Evolutionary conservation across 805 yeast species (phyloP).

Genomic region (Cyberlindnera nakhonratchasimensis): DNA sequence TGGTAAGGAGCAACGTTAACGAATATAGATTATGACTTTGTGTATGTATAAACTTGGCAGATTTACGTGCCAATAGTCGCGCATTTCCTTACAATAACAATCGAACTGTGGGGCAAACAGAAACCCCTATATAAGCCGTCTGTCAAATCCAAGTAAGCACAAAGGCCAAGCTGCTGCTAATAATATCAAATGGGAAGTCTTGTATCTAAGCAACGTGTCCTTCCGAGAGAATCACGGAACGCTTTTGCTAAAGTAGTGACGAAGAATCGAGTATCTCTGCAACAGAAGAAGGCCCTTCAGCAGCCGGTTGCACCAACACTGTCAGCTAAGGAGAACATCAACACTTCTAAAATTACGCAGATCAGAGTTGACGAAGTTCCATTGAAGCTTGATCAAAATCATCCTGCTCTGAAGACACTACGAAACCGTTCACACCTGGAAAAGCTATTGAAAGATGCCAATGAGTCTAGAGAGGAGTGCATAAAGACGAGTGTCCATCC

Average conservation of each 20-base stretch:
- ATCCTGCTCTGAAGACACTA: constrained; percentile 20
- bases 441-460: constrained; percentile 7
- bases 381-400: constrained; percentile 17
- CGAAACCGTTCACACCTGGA: constrained; percentile 18
- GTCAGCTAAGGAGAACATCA: constrained; percentile 3
- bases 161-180: constrained; percentile 1
- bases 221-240: constrained; percentile 5
- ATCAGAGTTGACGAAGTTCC: constrained; percentile 20
- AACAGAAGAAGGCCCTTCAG: constrained; percentile 12
- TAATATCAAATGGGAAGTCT: constrained; percentile 15
- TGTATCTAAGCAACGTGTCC: constrained; percentile 12
- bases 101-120: background rate
- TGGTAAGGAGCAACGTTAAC: no score
- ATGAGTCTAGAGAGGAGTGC: background rate
- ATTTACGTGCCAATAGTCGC: constrained; percentile 7
- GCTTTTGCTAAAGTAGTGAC: constrained; percentile 3
- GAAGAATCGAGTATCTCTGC: constrained; percentile 14
- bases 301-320: background rate
- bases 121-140: background rate
- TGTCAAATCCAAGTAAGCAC: background rate
- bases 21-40: no score
- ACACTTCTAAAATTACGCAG: constrained; percentile 18
- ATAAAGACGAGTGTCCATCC: constrained; percentile 15
- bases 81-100: background rate
- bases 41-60: constrained; percentile 1